phyloP scores from a whole-genome alignment of 2,329 filamentous ascomycete genomes.

The Cytospora piceae region DNA sequence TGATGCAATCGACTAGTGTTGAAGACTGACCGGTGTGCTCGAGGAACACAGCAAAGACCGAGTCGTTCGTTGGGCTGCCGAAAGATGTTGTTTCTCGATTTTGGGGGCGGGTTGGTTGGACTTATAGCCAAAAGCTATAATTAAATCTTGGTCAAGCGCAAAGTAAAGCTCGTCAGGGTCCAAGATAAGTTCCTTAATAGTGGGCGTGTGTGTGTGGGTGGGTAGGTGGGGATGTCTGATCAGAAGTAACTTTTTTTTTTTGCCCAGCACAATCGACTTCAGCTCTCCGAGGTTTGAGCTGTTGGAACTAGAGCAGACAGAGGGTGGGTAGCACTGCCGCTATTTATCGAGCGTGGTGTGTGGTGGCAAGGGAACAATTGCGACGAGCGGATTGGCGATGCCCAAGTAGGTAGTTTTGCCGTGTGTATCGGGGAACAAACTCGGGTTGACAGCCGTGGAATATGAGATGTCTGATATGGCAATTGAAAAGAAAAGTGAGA shows the following conservation, averaged over 20 bases:
- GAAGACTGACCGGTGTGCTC: slow-evolving; percentile 19
- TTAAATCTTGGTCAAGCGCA: neutral
- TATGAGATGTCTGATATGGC: slow-evolving; percentile 10
- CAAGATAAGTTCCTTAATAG: neutral
- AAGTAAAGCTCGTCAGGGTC: neutral
- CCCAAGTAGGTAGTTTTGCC: neutral
- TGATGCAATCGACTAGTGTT: slow-evolving; percentile 24
- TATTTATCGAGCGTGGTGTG: slow-evolving; percentile 9
- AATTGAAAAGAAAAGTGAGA: slow-evolving; percentile 6
- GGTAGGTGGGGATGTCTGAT: neutral
- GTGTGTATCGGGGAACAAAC: slow-evolving; percentile 11
- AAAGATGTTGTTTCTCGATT: slow-evolving; percentile 6
- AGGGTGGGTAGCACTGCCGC: slow-evolving; percentile 17
- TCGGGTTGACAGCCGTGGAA: neutral
- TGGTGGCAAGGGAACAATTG: slow-evolving; percentile 10
- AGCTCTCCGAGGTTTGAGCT: slow-evolving; percentile 8
- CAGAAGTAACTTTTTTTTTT: neutral
- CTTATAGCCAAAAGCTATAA: slow-evolving; percentile 4
- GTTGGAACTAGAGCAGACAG: slow-evolving; percentile 2
- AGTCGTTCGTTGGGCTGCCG: slow-evolving; percentile 7
- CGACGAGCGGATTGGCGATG: slow-evolving; percentile 12
- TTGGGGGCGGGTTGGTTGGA: neutral
- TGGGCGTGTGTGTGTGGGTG: neutral
- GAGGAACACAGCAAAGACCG: slow-evolving; percentile 17
- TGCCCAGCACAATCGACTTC: slow-evolving; percentile 4